Conservation (phyloP, 768 basidiomycete genomes). For the Boletales sp. region DNA sequence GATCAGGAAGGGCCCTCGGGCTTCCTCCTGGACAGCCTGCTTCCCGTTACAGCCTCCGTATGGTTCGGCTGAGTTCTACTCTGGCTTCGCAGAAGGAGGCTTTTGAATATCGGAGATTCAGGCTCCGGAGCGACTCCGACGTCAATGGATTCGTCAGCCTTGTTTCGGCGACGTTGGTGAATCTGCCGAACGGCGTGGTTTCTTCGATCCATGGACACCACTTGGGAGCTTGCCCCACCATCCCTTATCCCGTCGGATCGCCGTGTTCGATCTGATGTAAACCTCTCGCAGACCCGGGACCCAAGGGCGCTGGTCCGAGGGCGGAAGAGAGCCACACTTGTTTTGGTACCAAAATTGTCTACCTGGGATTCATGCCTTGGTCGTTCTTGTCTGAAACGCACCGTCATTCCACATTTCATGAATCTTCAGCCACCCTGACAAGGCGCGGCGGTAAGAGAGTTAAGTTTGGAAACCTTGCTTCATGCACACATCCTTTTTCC, state of each 20-base stretch:
- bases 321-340: no score
- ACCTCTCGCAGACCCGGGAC: no score
- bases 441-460: neutral
- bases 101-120: neutral
- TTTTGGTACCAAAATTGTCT: no score
- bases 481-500: neutral
- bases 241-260: neutral
- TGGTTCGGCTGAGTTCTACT: neutral
- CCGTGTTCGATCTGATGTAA: neutral
- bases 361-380: no score
- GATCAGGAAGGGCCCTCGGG: neutral
- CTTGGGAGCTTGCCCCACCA: no score
- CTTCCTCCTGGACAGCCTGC: neutral
- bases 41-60: neutral
- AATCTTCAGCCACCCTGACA: neutral
- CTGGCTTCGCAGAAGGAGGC: constrained; percentile 1
- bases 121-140: constrained; percentile 1
- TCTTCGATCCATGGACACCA: neutral
- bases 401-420: neutral
- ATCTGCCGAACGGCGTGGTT: neutral
- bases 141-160: neutral
- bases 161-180: constrained; percentile 2
- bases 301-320: no score
- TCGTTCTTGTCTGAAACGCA: neutral
- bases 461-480: neutral